phyloP scores from a whole-genome alignment of 2,329 filamentous ascomycete genomes.

The Bipolaris gigantea region DNA sequence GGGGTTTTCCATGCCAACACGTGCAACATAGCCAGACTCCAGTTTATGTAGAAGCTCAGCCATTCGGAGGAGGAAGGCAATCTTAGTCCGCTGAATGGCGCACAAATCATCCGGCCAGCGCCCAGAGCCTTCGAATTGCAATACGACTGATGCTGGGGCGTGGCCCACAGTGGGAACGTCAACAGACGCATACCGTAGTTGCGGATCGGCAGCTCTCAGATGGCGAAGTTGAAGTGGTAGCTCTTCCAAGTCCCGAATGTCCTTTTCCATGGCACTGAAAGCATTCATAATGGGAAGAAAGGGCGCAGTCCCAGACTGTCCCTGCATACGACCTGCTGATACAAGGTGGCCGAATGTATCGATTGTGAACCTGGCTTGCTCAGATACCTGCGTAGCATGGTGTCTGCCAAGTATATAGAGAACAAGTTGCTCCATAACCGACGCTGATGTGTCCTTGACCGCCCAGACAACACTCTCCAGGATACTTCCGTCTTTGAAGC shows the following conservation, averaged over 20 bases:
- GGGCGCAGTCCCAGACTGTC: slow-evolving; percentile 48
- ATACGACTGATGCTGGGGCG: slow-evolving; percentile 71
- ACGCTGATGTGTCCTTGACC: slow-evolving; percentile 59
- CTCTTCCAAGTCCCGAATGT: slow-evolving; percentile 76
- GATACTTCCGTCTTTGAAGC: slow-evolving; percentile 94
- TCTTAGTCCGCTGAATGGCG: slow-evolving; percentile 90
- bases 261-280: slow-evolving; percentile 73
- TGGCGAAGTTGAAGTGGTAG: slow-evolving; percentile 85
- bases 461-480: slow-evolving; percentile 88
- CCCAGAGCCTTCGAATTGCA: slow-evolving; percentile 91
- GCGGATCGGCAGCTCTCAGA: slow-evolving; percentile 70
- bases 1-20: slow-evolving; percentile 79
- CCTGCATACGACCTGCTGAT: slow-evolving; percentile 38
- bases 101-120: slow-evolving; percentile 91
- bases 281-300: slow-evolving; percentile 72
- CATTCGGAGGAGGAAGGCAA: slow-evolving; percentile 79
- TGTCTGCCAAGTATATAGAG: slow-evolving; percentile 71
- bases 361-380: slow-evolving; percentile 50
- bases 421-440: slow-evolving; percentile 79
- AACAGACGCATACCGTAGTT: slow-evolving; percentile 73
- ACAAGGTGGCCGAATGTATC: slow-evolving; percentile 53
- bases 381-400: slow-evolving; percentile 61
- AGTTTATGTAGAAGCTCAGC: slow-evolving; percentile 69
- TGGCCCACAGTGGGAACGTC: slow-evolving; percentile 53
- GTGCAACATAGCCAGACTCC: slow-evolving; percentile 64